Base-by-base conservation (phyloP, 1,284 basidiomycete species). In the Ceratobasidium sp. region DNA sequence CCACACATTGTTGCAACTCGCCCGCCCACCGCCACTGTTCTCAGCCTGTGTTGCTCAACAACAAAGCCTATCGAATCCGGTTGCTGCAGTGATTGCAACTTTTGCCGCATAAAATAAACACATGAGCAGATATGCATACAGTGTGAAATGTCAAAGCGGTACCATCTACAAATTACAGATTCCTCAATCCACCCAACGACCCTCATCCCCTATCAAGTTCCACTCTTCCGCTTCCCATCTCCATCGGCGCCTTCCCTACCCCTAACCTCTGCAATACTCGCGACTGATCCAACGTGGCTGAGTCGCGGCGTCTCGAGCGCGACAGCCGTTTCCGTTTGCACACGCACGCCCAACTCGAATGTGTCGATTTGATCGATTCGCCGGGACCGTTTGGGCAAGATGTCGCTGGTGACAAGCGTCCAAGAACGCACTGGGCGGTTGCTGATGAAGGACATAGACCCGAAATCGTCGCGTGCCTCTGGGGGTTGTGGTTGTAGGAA, bases 321-420 rank as follows among this genome's bases (percentile, higher is more conserved):
- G 16, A 62, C 38, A 30, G 59, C 30, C 5, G 57, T 74, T 46
- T 74, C 59, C 41, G 70, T 64, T 30, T 50, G 70, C 8, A 62
- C 70, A 27, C 70, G 55, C 20, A 74, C 70, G 54, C 46, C 70
- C 2, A 74, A 59, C 35, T 74, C 70, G 60, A 74, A 74, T 4
- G 70, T 74, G 16, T 74, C 57, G 5, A 46, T 20, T 2, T 23
- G 4, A 14, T n/a, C 70, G 48, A 30, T 27, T 7, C 27, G 16
- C 33, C 50, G 5, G 30, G 48, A 4, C 14, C 57, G 70, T 35
- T 74, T 74, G 14, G 44, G 44, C 7, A 20, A 33, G 6, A 44
- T 27, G 18, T 44, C 57, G 16, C 64, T 23, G 27, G 8, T 52
- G 4, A 57, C 27, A 44, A 44, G 30, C 16, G 57, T 48, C 8